phyloP scores from a whole-genome alignment of 805 yeast genomes.

The Candida tibetensis region DNA sequence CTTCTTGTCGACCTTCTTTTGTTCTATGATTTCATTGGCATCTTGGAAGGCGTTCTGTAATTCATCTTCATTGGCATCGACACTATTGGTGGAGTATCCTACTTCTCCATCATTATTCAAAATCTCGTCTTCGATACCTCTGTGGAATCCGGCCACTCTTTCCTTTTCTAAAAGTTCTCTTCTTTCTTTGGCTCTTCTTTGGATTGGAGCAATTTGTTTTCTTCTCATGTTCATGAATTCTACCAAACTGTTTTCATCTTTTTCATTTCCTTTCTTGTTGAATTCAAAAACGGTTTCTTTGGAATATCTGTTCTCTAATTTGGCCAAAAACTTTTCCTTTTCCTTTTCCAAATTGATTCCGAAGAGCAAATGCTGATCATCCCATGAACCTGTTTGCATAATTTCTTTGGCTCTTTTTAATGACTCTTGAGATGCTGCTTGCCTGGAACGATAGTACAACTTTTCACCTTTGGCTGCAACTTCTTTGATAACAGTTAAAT shows the following conservation, averaged over 20 bases:
- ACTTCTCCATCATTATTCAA: constrained; percentile 49
- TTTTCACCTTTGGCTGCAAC: constrained; percentile 88
- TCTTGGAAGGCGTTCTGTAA: constrained; percentile 50
- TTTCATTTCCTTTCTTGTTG: constrained; percentile 46
- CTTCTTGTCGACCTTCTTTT: constrained; percentile 26
- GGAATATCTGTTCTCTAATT: constrained; percentile 62
- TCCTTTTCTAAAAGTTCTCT: constrained; percentile 67
- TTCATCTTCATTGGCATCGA: constrained; percentile 42
- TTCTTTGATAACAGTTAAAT: constrained; percentile 57
- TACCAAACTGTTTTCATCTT: constrained; percentile 62
- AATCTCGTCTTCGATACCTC: constrained; percentile 70
- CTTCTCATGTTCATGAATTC: constrained; percentile 86
- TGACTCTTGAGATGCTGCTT: constrained; percentile 84
- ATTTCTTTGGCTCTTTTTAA: constrained; percentile 81
- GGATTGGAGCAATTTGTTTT: constrained; percentile 83
- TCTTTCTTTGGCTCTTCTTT: constrained; percentile 70
- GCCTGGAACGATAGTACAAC: constrained; percentile 78
- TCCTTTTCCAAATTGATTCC: constrained; percentile 74
- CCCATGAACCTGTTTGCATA: constrained; percentile 72
- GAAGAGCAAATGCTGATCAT: constrained; percentile 76
- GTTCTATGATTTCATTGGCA: constrained; percentile 41
- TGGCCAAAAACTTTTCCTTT: constrained; percentile 67
- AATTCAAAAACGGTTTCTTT: constrained; percentile 96
- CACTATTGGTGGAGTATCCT: constrained; percentile 40
- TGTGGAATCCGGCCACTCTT: constrained; percentile 70